Percentiles rank a stretch among this genome's conserved stretches.
phyloP scores from a whole-genome alignment of 2,329 filamentous ascomycete genomes.

The Paradendryphiella salina region DNA sequence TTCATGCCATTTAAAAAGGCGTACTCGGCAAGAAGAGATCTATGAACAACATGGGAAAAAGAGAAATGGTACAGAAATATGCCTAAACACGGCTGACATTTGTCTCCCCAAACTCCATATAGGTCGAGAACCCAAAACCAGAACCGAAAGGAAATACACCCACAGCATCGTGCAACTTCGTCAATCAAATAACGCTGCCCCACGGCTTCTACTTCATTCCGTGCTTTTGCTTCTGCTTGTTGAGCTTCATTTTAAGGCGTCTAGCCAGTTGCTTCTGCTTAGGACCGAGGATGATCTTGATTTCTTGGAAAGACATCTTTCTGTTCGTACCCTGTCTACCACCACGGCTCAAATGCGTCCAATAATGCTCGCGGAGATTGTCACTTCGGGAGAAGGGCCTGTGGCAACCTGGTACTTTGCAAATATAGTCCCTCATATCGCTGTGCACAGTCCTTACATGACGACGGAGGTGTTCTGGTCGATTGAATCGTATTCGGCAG shows the following conservation, averaged over 20 bases:
- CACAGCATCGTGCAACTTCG: neutral
- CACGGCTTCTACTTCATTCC: neutral
- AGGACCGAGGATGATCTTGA: constrained; percentile 24
- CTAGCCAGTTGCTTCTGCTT: constrained; percentile 20
- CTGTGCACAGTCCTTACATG: constrained; percentile 28
- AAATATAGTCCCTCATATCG: constrained; percentile 1
- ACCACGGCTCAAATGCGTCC: constrained; percentile 28
- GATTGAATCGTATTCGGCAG: constrained; percentile 18
- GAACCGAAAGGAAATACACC: neutral
- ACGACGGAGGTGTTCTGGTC: constrained; percentile 31
- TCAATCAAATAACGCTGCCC: neutral
- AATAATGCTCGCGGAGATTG: constrained; percentile 32
- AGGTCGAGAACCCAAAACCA: neutral
- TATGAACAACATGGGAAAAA: neutral
- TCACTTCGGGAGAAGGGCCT: constrained; percentile 27
- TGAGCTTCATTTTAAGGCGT: constrained; percentile 18
- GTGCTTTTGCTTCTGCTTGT: neutral
- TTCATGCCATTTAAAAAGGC: neutral
- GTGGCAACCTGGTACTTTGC: constrained; percentile 20
- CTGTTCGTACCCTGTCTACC: constrained; percentile 24
- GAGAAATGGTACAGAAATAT: neutral
- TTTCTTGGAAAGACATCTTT: constrained; percentile 19
- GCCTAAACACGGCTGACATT: constrained; percentile 5
- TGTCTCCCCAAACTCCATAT: constrained; percentile 14
- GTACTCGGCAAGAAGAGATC: neutral